phyloP scores from a whole-genome alignment of 768 basidiomycete species.

The Polyporus arcularius region DNA sequence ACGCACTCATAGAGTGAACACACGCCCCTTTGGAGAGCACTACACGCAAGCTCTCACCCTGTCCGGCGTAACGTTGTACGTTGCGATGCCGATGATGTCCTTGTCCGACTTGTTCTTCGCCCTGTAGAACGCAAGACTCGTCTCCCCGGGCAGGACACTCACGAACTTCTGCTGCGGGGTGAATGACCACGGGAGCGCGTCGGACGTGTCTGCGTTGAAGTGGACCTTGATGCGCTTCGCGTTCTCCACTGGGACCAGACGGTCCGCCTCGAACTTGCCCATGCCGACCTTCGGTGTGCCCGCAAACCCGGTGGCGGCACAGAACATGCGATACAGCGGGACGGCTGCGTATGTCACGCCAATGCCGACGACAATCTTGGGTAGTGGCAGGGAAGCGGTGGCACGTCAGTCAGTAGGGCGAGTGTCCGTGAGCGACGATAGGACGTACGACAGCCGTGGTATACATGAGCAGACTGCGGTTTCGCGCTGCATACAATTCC shows the following conservation, averaged over 20 bases:
- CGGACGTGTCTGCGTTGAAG: constrained; percentile 92
- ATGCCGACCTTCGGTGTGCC: constrained; percentile 90
- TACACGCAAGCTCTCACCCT: constrained; percentile 57
- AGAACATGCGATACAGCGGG: constrained; percentile 97
- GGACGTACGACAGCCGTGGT: constrained; percentile 73
- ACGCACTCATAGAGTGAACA: not conserved
- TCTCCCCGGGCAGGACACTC: constrained; percentile 91
- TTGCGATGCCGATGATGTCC: constrained; percentile 97
- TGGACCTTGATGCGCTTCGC: constrained; percentile 86
- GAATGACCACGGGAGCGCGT: constrained; percentile 92
- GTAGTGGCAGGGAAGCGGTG: too few relatives aligned
- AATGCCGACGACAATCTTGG: constrained; percentile 72
- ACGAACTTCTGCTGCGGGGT: constrained; percentile 89
- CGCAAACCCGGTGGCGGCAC: constrained; percentile 94
- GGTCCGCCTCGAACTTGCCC: constrained; percentile 82
- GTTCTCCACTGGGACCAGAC: constrained; percentile 73
- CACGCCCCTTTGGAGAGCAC: not conserved
- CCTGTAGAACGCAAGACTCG: constrained; percentile 93
- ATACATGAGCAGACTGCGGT: constrained; percentile 82
- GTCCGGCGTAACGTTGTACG: constrained; percentile 98
- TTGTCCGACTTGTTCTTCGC: constrained; percentile 83
- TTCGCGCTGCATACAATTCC: constrained; percentile 54
- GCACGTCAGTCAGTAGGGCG: not conserved
- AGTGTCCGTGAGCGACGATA: not conserved
- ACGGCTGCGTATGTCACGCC: constrained; percentile 97